A percentile compares a stretch with the other conserved stretches of the same genome.
These are phyloP conservation scores for Pharnaceum exiguum DNA, from an alignment of 148 eudicot species.

Conservation along the genomic window DNA sequence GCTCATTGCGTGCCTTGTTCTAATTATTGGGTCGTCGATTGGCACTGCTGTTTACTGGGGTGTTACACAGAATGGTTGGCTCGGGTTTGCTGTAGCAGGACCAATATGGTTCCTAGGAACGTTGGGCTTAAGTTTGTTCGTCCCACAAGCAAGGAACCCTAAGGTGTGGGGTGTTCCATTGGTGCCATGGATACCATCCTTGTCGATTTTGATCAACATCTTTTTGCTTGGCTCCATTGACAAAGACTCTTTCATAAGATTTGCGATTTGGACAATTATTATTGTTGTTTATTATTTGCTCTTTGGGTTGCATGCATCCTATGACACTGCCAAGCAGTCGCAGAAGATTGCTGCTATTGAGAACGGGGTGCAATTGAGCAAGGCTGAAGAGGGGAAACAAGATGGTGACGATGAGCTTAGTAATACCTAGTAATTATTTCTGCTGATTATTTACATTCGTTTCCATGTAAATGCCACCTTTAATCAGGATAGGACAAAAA, in stretches of 20 bases:
- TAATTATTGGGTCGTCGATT: conserved; percentile 42
- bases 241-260: conserved; percentile 38
- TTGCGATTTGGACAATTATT: conserved; percentile 28
- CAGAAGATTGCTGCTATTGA: background rate
- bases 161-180: conserved; percentile 61
- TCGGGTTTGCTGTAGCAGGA: conserved; percentile 30
- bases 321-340: conserved; percentile 45
- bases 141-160: conserved; percentile 41
- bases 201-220: conserved; percentile 39
- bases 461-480: too few species aligned
- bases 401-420: too few species aligned
- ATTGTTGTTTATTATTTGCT: conserved; percentile 36
- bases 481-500: too few species aligned
- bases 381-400: conserved; percentile 12
- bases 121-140: conserved; percentile 20
- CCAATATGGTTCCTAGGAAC: conserved; percentile 50
- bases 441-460: too few species aligned
- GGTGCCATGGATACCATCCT: conserved; percentile 67
- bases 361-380: conserved; percentile 8
- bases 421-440: too few species aligned
- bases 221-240: conserved; percentile 54
- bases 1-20: conserved; percentile 23
- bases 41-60: conserved; percentile 43
- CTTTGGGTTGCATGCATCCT: conserved; percentile 52
- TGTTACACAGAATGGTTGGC: conserved; percentile 23